These are phyloP conservation scores for Umbellularia californica DNA, from an alignment of 164 flowering plant species.

Conservation along the genomic window DNA sequence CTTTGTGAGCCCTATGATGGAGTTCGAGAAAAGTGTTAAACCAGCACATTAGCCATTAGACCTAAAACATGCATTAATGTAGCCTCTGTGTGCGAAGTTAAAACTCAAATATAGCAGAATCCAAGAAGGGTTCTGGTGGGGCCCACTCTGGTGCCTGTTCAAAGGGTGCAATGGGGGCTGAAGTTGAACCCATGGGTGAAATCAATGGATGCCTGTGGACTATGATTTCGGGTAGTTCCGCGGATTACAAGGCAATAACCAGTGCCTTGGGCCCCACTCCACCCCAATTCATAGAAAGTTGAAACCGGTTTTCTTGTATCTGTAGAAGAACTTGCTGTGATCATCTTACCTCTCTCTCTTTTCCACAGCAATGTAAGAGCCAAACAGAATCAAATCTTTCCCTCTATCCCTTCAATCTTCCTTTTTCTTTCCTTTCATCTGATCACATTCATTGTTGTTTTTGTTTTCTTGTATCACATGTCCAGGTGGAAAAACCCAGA, in stretches of 20 bases:
- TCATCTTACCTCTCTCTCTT: not conserved
- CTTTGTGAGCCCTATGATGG: too few species aligned
- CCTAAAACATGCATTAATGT: too few species aligned
- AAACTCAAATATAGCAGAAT: too few species aligned
- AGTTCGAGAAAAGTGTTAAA: too few species aligned
- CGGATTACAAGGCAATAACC: not conserved
- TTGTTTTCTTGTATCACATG: not conserved
- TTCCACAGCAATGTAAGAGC: conserved; percentile 1
- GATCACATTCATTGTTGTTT: not conserved
- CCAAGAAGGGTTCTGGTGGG: not conserved
- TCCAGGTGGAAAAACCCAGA: conserved; percentile 9
- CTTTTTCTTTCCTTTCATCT: not conserved
- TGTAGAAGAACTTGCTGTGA: not conserved
- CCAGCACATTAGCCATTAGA: too few species aligned
- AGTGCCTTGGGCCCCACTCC: conserved; percentile 7
- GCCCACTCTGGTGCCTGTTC: not conserved
- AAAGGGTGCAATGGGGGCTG: too few species aligned
- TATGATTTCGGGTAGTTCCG: too few species aligned
- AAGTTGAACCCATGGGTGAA: too few species aligned
- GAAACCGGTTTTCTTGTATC: not conserved
- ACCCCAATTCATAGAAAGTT: not conserved
- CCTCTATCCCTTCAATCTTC: not conserved
- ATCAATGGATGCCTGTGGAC: too few species aligned
- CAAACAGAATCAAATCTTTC: not conserved
- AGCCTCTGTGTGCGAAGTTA: too few species aligned